Evolutionary conservation across 1,139 yeast species (phyloP).

Genomic region (Yamadazyma atmosphaerica): DNA sequence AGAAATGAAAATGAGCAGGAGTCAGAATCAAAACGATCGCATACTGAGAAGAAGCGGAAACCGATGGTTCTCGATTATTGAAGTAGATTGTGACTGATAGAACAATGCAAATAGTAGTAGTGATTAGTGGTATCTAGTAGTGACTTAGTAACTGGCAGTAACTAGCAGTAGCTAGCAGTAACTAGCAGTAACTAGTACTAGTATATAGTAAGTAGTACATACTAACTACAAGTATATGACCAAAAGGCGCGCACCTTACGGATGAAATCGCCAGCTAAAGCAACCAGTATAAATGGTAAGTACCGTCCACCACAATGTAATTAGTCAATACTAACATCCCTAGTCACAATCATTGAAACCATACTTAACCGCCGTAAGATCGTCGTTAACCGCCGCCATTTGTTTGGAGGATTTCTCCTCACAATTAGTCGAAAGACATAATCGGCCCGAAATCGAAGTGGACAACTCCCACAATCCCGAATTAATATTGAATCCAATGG

Average conservation of each 20-base stretch:
- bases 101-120: too few species aligned
- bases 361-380: slow-evolving; percentile 89
- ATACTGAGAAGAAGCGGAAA: neutral
- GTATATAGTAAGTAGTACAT: too few species aligned
- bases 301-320: neutral
- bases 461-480: slow-evolving; percentile 64
- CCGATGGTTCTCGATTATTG: slow-evolving; percentile 5
- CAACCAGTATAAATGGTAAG: neutral
- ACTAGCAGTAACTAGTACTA: too few species aligned
- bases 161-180: too few species aligned
- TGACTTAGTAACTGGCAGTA: too few species aligned
- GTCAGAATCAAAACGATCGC: neutral
- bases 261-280: neutral
- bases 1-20: neutral
- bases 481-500: slow-evolving; percentile 84
- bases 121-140: too few species aligned
- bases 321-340: slow-evolving; percentile 11
- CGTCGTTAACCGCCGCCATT: slow-evolving; percentile 92
- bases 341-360: slow-evolving; percentile 94
- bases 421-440: slow-evolving; percentile 94
- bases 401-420: slow-evolving; percentile 94
- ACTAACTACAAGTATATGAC: too few species aligned
- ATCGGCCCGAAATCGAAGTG: slow-evolving; percentile 94
- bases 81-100: neutral
- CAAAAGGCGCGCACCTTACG: neutral